Evolutionary conservation across 768 basidiomycete genomes (phyloP), one percentile per base, ranked within the genome.

Genomic region (Rubroboletus pulcherrimus): DNA sequence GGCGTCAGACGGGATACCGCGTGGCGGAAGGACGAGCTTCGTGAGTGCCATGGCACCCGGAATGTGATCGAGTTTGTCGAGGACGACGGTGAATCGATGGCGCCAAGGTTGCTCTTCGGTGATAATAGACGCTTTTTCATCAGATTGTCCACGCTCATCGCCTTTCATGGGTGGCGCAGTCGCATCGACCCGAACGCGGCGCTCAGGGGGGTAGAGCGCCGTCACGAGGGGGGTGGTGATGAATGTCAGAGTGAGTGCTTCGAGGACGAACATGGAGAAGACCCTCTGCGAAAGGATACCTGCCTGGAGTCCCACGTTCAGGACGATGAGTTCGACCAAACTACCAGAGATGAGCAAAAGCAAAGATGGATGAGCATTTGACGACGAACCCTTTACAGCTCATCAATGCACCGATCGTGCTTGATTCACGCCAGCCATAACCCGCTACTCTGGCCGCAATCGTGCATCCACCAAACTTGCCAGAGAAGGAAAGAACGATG

Each of bases 251-350:
- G 86, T 69, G 38, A 94, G 74, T 0, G 91, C 88, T 65, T 90
- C 88, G 19, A 98, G 76, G 39, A 98, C 93, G 64, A 98, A 95
- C 93, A 97, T 98, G 0, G 92, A 90, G 73, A 98, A 95, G 7
- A 97, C 89, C 26, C 80, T 80, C 54, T 64, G 78, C 1, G 85
- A 80, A 24, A 98, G 76, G 49, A 96, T 93, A 0, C 84, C 83
- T 4, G 91, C 93, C 3, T 80, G 75, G 2, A 96, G 76, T 4
- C 96, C 95, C 58, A 98, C 91, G 63, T 98, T 99, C 58, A 98
- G 84, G 4, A 98, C 95, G 63, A 98, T 97, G 17, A 98, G 78
- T 66, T 97, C 95, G 10, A 98, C 89, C 5, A 97, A 78, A 24
- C 89, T 91, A 35, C 17, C 49, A 39, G 7, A 12, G 17, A 30